These are phyloP conservation scores for Linnemannia elongata DNA, from an alignment of 192 early-diverging fungal genomes.

Conservation along the genomic window DNA sequence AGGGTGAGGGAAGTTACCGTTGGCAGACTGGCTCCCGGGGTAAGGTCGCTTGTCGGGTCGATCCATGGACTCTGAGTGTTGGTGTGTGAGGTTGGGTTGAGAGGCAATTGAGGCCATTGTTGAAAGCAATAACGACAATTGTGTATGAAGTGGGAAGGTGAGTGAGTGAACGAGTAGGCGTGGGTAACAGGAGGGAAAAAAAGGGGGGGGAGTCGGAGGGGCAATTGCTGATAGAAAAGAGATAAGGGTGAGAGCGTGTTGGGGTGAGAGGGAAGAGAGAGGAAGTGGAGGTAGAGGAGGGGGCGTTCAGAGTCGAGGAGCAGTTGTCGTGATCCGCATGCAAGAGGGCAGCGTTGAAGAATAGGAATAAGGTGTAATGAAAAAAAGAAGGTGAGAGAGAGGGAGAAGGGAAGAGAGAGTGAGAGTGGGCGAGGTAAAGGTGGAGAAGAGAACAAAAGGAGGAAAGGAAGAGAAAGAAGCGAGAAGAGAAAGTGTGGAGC, in stretches of 20 bases:
- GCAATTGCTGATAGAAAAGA: neutral
- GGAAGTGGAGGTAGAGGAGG: neutral
- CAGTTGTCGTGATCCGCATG: slow-evolving; percentile 5
- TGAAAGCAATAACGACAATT: neutral
- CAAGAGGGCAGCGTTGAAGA: neutral
- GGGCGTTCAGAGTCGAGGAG: neutral
- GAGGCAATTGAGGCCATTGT: slow-evolving; percentile 26
- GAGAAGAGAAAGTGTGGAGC: neutral
- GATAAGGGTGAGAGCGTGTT: neutral
- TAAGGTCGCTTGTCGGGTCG: slow-evolving; percentile 42
- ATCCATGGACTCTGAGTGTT: slow-evolving; percentile 12
- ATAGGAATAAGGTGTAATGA: neutral
- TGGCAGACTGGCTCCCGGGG: slow-evolving; percentile 29
- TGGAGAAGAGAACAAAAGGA: neutral
- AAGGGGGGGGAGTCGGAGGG: neutral
- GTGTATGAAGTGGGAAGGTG: neutral
- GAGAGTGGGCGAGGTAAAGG: neutral
- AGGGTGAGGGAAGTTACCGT: slow-evolving; percentile 17
- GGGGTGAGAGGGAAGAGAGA: neutral
- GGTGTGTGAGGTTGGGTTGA: slow-evolving; percentile 1
- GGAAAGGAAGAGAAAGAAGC: neutral
- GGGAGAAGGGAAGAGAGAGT: neutral
- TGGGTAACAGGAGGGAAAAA: slow-evolving; percentile 7
- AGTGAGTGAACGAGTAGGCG: neutral
- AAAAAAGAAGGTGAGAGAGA: neutral